Conservation (phyloP, 371 early-diverging fungal species). For the Mucor velutinosus region DNA sequence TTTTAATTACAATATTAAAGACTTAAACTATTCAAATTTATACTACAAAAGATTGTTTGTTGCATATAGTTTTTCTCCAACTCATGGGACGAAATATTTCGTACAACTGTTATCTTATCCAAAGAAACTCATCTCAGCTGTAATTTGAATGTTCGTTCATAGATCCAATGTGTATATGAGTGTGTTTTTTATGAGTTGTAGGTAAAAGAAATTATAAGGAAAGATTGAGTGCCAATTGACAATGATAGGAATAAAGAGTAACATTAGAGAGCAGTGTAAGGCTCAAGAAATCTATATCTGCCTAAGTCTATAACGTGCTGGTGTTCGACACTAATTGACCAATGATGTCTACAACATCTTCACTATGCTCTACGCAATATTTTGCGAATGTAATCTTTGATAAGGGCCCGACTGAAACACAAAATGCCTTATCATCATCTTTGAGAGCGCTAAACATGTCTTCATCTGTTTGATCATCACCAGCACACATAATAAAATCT, state of each 20-base stretch:
- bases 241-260: not conserved
- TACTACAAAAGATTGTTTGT: not conserved
- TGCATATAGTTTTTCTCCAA: too few species aligned
- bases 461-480: slow-evolving; percentile 97
- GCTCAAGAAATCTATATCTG: not conserved
- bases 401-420: slow-evolving; percentile 41
- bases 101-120: not conserved
- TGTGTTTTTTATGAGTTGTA: not conserved
- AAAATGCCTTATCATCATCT: slow-evolving; percentile 26
- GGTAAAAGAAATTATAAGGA: not conserved
- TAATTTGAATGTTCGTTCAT: not conserved
- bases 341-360: slow-evolving; percentile 35
- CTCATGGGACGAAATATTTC: not conserved
- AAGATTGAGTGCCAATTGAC: not conserved
- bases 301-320: slow-evolving; percentile 15
- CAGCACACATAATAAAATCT: slow-evolving; percentile 93
- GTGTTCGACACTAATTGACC: slow-evolving; percentile 24
- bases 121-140: not conserved
- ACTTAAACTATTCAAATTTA: not conserved
- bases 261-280: not conserved
- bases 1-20: not conserved
- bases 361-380: slow-evolving; percentile 36
- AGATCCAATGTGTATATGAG: not conserved
- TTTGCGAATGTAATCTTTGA: slow-evolving; percentile 35
- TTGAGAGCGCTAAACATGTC: slow-evolving; percentile 85